Evolutionary conservation across 108 stramenopile species (phyloP), one percentile per base, ranked within the genome.

Genomic region (Aureococcus anophagefferens): DNA sequence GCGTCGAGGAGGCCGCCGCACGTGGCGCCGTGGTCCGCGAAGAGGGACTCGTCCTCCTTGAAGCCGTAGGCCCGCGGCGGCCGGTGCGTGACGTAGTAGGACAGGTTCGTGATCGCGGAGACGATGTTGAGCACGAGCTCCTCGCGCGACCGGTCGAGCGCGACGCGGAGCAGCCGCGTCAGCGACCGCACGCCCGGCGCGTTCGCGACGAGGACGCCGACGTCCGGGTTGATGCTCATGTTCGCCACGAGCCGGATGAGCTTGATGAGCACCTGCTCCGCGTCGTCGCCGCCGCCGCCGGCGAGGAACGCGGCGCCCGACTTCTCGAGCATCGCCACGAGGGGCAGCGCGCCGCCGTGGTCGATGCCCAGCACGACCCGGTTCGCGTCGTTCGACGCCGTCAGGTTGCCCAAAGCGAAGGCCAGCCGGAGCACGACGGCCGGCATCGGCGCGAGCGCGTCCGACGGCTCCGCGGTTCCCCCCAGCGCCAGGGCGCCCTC

Each of bases 91-190:
- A 28, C 73, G 33, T 82, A 80, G 33, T 74, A 82, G 17, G 73
- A 69, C 30, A 82, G 40, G 51, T 82, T 82, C 21, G 81, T 80
- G 25, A 77, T 35, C 28, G 74, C 72, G 35, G 72, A 68, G 11
- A 82, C 76, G 31, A 74, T 75, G 62, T 82, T 82, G 32, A 82
- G 72, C 45, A 78, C 35, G 51, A 82, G 75, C 66, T 82, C 81
- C 44, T 82, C 78, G 36, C 44, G 28, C 0, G 74, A 44, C 30
- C 9, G n/a, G 21, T 66, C 65, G 17, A 44, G 64, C 30, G 64
- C 64, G 17, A 13, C 31, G 30, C 33, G 33, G 33, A 79, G 31
- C 34, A 74, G 35, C 25, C 32, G 33, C 4, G 66, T 17, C 4
- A 59, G 28, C 4, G 63, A 0, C 9, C 30, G 30, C 33, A 37